Percentiles rank a stretch among this genome's conserved stretches.
Conservation (phyloP, 371 early-diverging fungal species). For the Mucor lusitanicus region DNA sequence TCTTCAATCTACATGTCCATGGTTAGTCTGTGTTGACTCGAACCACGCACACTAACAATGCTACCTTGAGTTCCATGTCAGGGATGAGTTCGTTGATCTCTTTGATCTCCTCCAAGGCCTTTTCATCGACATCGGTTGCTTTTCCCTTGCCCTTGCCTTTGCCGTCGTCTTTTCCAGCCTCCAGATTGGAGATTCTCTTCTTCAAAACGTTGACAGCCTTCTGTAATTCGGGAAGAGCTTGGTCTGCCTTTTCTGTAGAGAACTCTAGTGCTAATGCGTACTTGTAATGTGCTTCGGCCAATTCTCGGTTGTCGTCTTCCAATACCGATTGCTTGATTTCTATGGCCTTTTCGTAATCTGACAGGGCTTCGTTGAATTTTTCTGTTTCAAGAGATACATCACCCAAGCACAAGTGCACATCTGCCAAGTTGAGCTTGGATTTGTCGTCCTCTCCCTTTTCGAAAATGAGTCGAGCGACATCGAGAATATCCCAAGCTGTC, state of each 20-base stretch:
- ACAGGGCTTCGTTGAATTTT: constrained; percentile 80
- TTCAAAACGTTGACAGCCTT: constrained; percentile 60
- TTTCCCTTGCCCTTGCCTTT: constrained; percentile 38
- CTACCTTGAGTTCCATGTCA: constrained; percentile 56
- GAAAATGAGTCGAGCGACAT: constrained; percentile 83
- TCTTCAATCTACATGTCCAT: constrained; percentile 34
- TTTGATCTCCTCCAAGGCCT: constrained; percentile 32
- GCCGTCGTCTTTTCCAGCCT: constrained; percentile 42
- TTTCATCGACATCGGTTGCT: constrained; percentile 9
- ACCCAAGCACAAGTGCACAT: constrained; percentile 73
- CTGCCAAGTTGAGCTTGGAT: constrained; percentile 66
- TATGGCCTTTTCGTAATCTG: constrained; percentile 74
- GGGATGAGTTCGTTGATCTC: constrained; percentile 51
- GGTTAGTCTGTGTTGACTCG: neutral
- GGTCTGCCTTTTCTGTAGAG: constrained; percentile 45
- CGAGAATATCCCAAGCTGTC: constrained; percentile 89
- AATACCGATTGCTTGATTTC: constrained; percentile 65
- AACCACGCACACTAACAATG: neutral
- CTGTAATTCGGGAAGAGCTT: constrained; percentile 62
- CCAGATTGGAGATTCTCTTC: constrained; percentile 35
- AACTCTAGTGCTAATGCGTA: constrained; percentile 75
- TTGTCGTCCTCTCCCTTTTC: constrained; percentile 62
- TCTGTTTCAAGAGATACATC: constrained; percentile 92
- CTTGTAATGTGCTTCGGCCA: constrained; percentile 85
- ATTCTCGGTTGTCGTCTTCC: constrained; percentile 67